Base-by-base conservation (phyloP, 148 eudicot species). In the Camellia japonica region DNA sequence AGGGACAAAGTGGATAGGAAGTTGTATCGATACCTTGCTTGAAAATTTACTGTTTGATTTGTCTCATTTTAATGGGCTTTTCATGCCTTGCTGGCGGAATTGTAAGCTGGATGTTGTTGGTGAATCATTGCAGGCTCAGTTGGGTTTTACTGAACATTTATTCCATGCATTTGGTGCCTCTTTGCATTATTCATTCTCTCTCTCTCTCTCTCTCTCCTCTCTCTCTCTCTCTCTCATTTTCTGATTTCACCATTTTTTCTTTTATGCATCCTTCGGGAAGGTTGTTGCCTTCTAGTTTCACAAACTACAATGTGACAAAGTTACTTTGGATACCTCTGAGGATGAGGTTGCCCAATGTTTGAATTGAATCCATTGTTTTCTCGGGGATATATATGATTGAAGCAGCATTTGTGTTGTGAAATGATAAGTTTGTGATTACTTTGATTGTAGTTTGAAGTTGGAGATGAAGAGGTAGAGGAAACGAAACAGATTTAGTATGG, bases 1-100 rank as follows among this genome's bases (percentile, higher is more conserved):
- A 91, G 94, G 82, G 94, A 91, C 82, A 87, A 72, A 60, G 75
- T 71, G 0, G 94, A 91, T 82, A 83, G 92, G 83, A 90, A 90
- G 83, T 82, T 85, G 70, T 91, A 91, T 61, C 88, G 94, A 49
- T 91, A 91, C 82, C 91, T 91, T 46, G 94, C 92, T 66, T 91
- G 87, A 89, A 77, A 49, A 11, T 16, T 46, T 62, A 23, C 3
- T 5, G 10, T 38, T 15, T 7, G 20, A 51, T 14, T 19, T 9
- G 52, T 56, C 11, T 68, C 66, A 67, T 15, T 49, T 20, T 61
- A 2, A 5, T 64, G 8, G 18, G 30, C 20, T 68, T 73, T 71
- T 54, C 41, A 67, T 5, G 70, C 56, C 74, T 76, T 38, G 13
- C 18, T 54, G 44, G 76, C 38, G 62, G 10, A 55, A 73, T 30